These are phyloP conservation scores for Xylaria acuta DNA, from an alignment of 495 filamentous ascomycete species.

Conservation along the genomic window DNA sequence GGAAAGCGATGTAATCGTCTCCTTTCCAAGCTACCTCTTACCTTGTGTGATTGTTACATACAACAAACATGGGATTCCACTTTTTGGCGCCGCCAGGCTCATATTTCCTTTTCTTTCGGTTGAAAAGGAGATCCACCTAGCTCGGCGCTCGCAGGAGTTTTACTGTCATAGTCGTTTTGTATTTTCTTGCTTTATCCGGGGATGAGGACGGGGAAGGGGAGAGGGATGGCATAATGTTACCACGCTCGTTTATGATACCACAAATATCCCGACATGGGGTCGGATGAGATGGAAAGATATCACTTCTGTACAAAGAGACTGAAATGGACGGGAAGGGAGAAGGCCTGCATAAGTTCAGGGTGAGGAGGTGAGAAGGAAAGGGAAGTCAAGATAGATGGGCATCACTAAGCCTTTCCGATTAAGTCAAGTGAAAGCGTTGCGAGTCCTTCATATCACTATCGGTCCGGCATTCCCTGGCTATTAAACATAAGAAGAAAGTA, in stretches of 20 bases:
- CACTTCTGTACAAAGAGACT: neutral
- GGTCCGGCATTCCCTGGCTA: neutral
- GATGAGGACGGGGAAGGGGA: neutral
- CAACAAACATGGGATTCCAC: neutral
- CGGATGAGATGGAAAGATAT: neutral
- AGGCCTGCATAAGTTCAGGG: neutral
- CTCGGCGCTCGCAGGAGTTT: slow-evolving; percentile 19
- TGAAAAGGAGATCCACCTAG: neutral
- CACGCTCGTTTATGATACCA: slow-evolving; percentile 25
- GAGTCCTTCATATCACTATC: neutral
- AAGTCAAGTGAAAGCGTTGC: neutral
- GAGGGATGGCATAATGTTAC: slow-evolving; percentile 16
- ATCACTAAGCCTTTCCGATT: neutral
- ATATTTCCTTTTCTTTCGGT: neutral
- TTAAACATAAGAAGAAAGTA: neutral
- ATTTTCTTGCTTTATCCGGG: neutral
- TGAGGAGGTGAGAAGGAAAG: neutral
- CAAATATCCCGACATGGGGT: neutral
- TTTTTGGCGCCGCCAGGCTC: neutral
- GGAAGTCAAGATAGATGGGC: neutral
- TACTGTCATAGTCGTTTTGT: neutral
- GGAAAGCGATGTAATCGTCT: slow-evolving; percentile 46
- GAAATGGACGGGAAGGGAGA: neutral
- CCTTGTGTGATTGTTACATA: neutral
- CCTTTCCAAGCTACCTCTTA: neutral